A percentile compares a stretch with the other conserved stretches of the same genome.
phyloP scores from a whole-genome alignment of 306 rosid genomes.

The Quercus berberidifolia region DNA sequence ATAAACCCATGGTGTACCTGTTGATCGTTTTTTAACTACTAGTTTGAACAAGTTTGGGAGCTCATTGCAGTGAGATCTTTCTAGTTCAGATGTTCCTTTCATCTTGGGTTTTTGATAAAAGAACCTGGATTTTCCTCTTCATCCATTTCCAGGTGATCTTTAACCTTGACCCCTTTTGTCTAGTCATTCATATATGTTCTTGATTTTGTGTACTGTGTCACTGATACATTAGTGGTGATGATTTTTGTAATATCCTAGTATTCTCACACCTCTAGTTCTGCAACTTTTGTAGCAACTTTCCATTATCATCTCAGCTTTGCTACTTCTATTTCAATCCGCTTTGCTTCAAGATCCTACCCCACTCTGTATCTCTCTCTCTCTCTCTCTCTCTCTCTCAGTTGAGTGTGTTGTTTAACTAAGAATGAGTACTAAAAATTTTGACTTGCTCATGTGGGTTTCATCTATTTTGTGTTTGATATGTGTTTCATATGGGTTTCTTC shows the following conservation, averaged over 20 bases:
- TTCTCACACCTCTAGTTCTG: neutral
- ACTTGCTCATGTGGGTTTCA: constrained; percentile 27
- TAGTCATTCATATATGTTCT: neutral
- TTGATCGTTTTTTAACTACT: too few relatives aligned
- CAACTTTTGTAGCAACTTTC: neutral
- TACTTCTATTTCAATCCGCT: neutral
- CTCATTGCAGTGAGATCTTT: neutral
- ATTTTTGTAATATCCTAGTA: neutral
- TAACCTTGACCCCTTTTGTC: neutral
- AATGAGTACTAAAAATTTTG: constrained; percentile 22
- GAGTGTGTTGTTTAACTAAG: neutral
- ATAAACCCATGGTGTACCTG: too few relatives aligned
- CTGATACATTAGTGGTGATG: neutral
- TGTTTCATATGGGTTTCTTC: constrained; percentile 33
- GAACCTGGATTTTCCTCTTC: neutral
- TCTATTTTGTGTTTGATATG: constrained; percentile 27
- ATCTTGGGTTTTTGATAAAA: constrained; percentile 3
- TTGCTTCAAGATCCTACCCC: neutral
- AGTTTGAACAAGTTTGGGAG: constrained; percentile 2
- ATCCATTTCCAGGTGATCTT: constrained; percentile 8
- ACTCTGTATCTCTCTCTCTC: neutral
- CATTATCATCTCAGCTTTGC: neutral
- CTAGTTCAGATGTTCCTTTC: neutral
- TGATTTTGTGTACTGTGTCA: neutral
- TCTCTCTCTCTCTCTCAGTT: neutral